Evolutionary conservation across 2,329 filamentous ascomycete species (phyloP).

Genomic region (Paracorniculantispora psalliotae): DNA sequence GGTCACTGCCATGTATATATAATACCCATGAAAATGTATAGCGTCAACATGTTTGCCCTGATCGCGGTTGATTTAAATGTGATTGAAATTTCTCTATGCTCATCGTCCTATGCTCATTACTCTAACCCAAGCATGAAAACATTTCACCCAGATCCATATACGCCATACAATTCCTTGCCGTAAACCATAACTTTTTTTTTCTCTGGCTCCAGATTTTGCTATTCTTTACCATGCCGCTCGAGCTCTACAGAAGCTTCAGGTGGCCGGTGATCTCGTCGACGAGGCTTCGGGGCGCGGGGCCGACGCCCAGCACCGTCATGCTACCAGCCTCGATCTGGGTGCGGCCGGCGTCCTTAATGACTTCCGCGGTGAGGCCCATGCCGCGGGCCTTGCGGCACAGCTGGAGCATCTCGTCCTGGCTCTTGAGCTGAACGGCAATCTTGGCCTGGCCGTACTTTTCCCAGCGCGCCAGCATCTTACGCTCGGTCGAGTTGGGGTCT

Average conservation of each 20-base stretch:
- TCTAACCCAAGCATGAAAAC: neutral
- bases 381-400: slow-evolving; percentile 74
- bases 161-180: neutral
- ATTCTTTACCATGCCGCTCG: neutral
- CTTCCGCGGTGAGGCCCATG: slow-evolving; percentile 79
- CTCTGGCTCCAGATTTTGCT: neutral
- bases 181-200: slow-evolving; percentile 1
- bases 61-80: neutral
- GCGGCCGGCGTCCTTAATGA: slow-evolving; percentile 91
- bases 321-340: slow-evolving; percentile 95
- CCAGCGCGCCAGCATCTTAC: slow-evolving; percentile 73
- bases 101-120: neutral
- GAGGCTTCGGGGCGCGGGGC: slow-evolving; percentile 75
- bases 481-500: slow-evolving; percentile 48
- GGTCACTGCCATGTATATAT: slow-evolving; percentile 9
- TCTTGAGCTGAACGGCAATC: slow-evolving; percentile 84
- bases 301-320: slow-evolving; percentile 83
- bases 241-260: slow-evolving; percentile 69
- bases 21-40: slow-evolving; percentile 17
- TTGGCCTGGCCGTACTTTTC: slow-evolving; percentile 85
- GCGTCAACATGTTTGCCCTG: neutral
- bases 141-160: neutral
- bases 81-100: neutral
- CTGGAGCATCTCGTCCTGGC: slow-evolving; percentile 72
- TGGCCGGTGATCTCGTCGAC: slow-evolving; percentile 82